Evolutionary conservation across 371 early-diverging fungal species (phyloP), one percentile per base, ranked within the genome.

Genomic region (Rhizopus stolonifer): DNA sequence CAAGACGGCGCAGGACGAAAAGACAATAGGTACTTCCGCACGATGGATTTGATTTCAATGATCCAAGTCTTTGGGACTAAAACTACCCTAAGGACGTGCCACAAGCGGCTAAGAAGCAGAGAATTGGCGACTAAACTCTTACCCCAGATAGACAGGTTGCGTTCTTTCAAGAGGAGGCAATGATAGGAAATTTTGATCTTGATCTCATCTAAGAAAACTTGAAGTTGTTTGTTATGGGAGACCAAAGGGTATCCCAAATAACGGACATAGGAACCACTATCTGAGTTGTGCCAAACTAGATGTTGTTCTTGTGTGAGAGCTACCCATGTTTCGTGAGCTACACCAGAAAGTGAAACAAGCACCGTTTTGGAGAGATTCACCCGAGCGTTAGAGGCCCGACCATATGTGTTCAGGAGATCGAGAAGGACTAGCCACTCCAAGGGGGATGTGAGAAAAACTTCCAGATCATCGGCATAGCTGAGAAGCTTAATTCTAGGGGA

Each of bases 371-470:
- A 1, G 4, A 53, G 4, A 22, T 61, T 61, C 0, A 45, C 40
- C n/a, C 49, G 51, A 6, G 62, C 56, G 23, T 61, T 61, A 42
- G 39, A 36, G 9, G 61, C 61, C 4, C 4, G 13, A 2, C 36
- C 43, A 29, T 54, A 60, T 13, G 24, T 2, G 0, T 18, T 5
- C 0, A 60, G 94, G 91, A 34, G 74, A 70, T 7, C 64, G 83
- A 14, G 93, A 94, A 66, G 99, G 99, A 1, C 61, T 93, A 71
- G 99, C 99, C 59, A 52, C 25, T 58, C 59, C 17, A 1, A 3
- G 15, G 45, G 32, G 24, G 4, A 4, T 5, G 26, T 17, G 11
- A 68, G 36, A 43, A 64, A 68, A 1, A 61, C 59, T 17, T 48
- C 32, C 0, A 68, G 26, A 34, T 62, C 58, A 42, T 60, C 61